Conservation (phyloP, 2,329 filamentous ascomycete species). For the Zymoseptoria passerinii region DNA sequence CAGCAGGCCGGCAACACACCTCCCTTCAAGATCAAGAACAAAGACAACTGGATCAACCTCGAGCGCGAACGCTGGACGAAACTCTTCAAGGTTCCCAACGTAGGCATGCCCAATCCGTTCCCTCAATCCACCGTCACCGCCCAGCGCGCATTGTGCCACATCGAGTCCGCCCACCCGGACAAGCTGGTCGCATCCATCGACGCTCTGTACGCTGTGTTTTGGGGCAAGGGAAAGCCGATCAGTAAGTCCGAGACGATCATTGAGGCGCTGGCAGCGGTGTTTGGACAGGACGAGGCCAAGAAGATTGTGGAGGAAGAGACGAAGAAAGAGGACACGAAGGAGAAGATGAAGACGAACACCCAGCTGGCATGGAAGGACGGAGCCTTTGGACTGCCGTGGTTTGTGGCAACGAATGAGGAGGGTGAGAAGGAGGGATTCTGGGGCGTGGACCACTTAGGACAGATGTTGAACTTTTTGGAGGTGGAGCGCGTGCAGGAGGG, state of each 20-base stretch:
- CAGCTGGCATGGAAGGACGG: constrained; percentile 45
- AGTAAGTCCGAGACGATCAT: constrained; percentile 38
- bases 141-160: constrained; percentile 46
- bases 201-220: constrained; percentile 45
- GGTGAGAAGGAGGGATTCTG: constrained; percentile 50
- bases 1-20: constrained; percentile 46
- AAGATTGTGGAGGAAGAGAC: constrained; percentile 34
- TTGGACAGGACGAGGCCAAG: constrained; percentile 39
- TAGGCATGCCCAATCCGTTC: constrained; percentile 41
- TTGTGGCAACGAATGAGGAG: constrained; percentile 46
- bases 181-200: constrained; percentile 36
- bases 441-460: constrained; percentile 53
- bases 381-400: constrained; percentile 55
- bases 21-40: constrained; percentile 52
- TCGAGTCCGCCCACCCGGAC: constrained; percentile 36
- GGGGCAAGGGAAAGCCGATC: constrained; percentile 42
- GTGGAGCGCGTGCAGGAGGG: constrained; percentile 36
- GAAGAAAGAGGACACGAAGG: constrained; percentile 38
- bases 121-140: constrained; percentile 44
- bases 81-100: constrained; percentile 48
- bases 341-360: constrained; percentile 41
- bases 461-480: constrained; percentile 45
- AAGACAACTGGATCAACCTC: constrained; percentile 47
- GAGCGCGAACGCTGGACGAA: constrained; percentile 49
- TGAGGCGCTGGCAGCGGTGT: constrained; percentile 36